phyloP scores from a whole-genome alignment of 2,329 filamentous ascomycete genomes.

The Sporothrix inflata region DNA sequence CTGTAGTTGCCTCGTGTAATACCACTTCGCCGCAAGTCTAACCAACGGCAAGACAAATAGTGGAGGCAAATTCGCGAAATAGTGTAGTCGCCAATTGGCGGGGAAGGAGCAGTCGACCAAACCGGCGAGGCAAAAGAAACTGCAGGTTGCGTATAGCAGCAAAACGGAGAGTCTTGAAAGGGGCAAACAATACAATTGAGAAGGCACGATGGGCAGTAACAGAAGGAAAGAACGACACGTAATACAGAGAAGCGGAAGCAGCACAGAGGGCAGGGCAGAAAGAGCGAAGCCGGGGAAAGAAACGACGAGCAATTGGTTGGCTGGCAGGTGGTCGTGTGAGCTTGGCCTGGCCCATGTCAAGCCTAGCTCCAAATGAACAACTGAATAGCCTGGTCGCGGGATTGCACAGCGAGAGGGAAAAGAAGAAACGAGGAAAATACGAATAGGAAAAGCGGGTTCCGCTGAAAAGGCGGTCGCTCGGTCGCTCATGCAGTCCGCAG shows the following conservation, averaged over 20 bases:
- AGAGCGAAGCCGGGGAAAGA: background rate
- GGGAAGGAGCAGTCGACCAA: background rate
- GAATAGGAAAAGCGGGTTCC: background rate
- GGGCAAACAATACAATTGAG: background rate
- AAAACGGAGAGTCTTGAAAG: background rate
- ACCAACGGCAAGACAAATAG: background rate
- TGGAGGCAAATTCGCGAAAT: conserved; percentile 12
- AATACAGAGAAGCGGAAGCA: background rate
- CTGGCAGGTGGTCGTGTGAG: conserved; percentile 14
- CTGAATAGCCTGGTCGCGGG: background rate
- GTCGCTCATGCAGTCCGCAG: background rate
- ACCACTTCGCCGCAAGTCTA: background rate
- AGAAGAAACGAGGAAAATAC: background rate
- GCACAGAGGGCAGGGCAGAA: background rate
- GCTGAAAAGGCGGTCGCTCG: conserved; percentile 10
- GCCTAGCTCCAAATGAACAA: background rate
- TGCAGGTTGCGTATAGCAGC: background rate
- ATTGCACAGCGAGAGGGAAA: background rate
- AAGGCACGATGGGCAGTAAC: background rate
- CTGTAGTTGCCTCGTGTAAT: conserved; percentile 4
- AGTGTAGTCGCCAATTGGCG: background rate
- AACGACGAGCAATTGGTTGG: background rate
- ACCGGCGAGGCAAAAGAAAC: conserved; percentile 10
- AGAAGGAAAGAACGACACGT: background rate
- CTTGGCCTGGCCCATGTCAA: background rate